Evolutionary conservation across 768 basidiomycete species (phyloP), one percentile per base, ranked within the genome.

Genomic region (Rubroboletus pulcherrimus): DNA sequence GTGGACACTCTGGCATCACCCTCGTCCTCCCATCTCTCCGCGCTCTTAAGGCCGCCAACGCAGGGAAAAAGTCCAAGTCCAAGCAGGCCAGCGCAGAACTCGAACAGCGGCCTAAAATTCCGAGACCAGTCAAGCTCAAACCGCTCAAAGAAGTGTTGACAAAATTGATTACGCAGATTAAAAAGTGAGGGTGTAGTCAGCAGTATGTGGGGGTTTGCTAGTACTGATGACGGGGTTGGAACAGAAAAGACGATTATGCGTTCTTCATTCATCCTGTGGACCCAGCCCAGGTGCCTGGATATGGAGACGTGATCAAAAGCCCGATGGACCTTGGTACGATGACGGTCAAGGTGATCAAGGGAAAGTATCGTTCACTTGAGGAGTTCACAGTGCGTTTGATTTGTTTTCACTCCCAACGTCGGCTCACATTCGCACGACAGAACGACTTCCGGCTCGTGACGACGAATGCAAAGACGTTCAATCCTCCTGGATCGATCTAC

Each of bases 281-380:
- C 67, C 68, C 71, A 0, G 67, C 73, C 2, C 77, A 81, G 59
- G 84, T 89, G 0, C 78, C 84, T 11, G 83, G 83, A 1, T 87
- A 87, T 60, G 54, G 74, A 12, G 83, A 87, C 75, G 74, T 85
- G 46, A 83, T 98, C 49, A 86, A 88, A 63, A 77, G 78, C 19
- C 93, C 95, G 7, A 98, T 98, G 94, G 94, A 98, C 65, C 77
- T 98, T 53, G 89, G 90, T 0, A 94, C 93, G 0, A 89, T 98
- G 76, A 73, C 85, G 19, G 75, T 76, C 52, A 96, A 94, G 71
- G 87, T 94, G 43, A 79, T 79, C 55, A 81, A 74, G 64, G 88
- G 89, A 6, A 83, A 81, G 58, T 96, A 96, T 69, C 80, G 86
- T 19, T 87, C 87, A 3, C 70, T 92, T 46, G 89, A 91, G 54